phyloP scores from a whole-genome alignment of 2,329 filamentous ascomycete genomes.

The Paraconiothyrium brasiliense region DNA sequence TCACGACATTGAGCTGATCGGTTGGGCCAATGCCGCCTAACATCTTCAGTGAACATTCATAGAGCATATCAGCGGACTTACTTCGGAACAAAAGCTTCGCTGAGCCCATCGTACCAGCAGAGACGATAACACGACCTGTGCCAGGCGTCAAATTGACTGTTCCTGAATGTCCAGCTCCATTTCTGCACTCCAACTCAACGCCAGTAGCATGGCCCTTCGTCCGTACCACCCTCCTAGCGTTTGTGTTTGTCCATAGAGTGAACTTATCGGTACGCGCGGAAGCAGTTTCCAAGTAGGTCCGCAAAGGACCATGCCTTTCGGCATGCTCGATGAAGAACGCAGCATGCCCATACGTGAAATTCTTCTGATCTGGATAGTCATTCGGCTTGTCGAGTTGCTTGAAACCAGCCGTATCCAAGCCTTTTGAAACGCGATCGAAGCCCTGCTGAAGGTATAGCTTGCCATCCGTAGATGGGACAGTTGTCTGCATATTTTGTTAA shows the following conservation, averaged over 20 bases:
- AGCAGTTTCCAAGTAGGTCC: constrained; percentile 72
- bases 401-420: constrained; percentile 68
- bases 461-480: constrained; percentile 69
- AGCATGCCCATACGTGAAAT: constrained; percentile 65
- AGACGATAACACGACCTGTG: constrained; percentile 71
- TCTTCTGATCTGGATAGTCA: constrained; percentile 68
- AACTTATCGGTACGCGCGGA: constrained; percentile 66
- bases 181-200: constrained; percentile 67
- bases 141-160: constrained; percentile 65
- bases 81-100: constrained; percentile 72
- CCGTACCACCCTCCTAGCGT: constrained; percentile 70
- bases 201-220: constrained; percentile 69
- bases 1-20: constrained; percentile 55
- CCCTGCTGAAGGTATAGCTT: constrained; percentile 70
- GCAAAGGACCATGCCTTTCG: constrained; percentile 72
- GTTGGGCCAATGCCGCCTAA: constrained; percentile 67
- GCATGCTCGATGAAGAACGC: constrained; percentile 72
- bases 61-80: constrained; percentile 22
- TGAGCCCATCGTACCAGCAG: constrained; percentile 72
- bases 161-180: constrained; percentile 59
- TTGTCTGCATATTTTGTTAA: constrained; percentile 59
- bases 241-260: constrained; percentile 69
- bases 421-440: constrained; percentile 67
- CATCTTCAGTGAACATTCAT: background rate
- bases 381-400: constrained; percentile 65